Conservation (phyloP, 805 yeast genomes). For the Candida sphagnicola region DNA sequence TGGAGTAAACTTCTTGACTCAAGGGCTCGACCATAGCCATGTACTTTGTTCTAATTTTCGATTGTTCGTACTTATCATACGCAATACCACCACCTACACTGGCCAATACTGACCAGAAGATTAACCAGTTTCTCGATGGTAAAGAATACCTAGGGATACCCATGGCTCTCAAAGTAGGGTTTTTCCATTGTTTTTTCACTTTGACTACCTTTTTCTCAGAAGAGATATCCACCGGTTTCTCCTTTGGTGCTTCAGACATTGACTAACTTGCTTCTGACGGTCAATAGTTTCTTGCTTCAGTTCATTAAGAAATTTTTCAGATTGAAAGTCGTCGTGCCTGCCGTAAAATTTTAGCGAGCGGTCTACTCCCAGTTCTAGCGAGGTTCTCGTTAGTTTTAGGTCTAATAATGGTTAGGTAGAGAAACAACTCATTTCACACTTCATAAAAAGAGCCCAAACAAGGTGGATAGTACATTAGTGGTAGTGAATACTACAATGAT, state of each 20-base stretch:
- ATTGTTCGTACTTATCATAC: slow-evolving; percentile 77
- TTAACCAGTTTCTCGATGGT: slow-evolving; percentile 92
- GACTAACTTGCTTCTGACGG: background rate
- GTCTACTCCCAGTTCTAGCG: too few relatives aligned
- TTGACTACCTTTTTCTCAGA: slow-evolving; percentile 4
- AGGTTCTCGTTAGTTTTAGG: too few relatives aligned
- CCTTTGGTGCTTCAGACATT: slow-evolving; percentile 1
- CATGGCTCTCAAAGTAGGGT: slow-evolving; percentile 82
- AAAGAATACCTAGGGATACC: slow-evolving; percentile 75
- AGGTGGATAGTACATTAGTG: too few relatives aligned
- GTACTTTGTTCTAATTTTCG: slow-evolving; percentile 59
- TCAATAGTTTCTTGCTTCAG: background rate
- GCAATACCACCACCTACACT: slow-evolving; percentile 67
- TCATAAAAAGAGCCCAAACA: too few relatives aligned
- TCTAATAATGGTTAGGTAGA: too few relatives aligned
- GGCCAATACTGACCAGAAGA: slow-evolving; percentile 73
- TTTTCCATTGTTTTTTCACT: slow-evolving; percentile 46
- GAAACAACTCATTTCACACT: too few relatives aligned
- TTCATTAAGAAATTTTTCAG: background rate
- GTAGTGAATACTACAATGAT: too few relatives aligned
- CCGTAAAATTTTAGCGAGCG: background rate
- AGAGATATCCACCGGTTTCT: background rate
- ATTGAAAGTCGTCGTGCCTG: background rate
- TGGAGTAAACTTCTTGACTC: slow-evolving; percentile 42
- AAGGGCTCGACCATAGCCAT: slow-evolving; percentile 53